Base-by-base conservation (phyloP, 768 basidiomycete genomes). In the Suillus clintonianus region DNA sequence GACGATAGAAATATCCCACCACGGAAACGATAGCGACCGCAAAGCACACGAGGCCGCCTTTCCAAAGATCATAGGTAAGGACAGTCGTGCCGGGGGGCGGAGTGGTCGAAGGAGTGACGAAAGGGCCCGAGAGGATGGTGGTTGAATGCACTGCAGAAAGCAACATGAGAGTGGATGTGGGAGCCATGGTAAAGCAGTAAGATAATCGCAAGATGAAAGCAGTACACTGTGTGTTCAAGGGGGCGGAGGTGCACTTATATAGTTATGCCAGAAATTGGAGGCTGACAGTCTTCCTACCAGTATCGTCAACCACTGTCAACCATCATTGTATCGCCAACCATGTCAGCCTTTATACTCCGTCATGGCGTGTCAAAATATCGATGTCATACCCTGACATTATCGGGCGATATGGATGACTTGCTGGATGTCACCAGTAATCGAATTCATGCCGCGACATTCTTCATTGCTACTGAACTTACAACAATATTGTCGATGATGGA, bases 401-500 rank as follows among this genome's bases (percentile, higher is more conserved):
- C 37, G 24, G 36, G 37, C 19, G 51, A 57, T 27, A 56, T 22
- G 34, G 34, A 37, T 56, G 56, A 41, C 54, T 57, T 19, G 24
- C 24, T 57, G 24, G 37, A 57, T 39, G 19, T 41, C 17, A 27
- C 39, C 39, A 41, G 24, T 39, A 34, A 60, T n/a, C 14, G 30
- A 22, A 32, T 56, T 62, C 64, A 74, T 27, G 69, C 59, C 72
- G 70, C 43, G 54, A 94, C 90, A 56, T 81, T 86, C 77, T 95
- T 95, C 85, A 89, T 89, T 53, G 93, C 93, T 6, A 94, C 91
- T 10, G 86, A 81, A 65, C 90, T 93, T n/a, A 85, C 78, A 8
- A 91, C 90, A 37, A 95, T 85, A 62, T 86, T 83, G 69, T 91
- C 85, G 13, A 92, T 77, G 17, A 79, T 72, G 0, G 64, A 67